Evolutionary conservation across 805 yeast genomes (phyloP), one percentile per base, ranked within the genome.

Genomic region (Huiozyma naganishii): DNA sequence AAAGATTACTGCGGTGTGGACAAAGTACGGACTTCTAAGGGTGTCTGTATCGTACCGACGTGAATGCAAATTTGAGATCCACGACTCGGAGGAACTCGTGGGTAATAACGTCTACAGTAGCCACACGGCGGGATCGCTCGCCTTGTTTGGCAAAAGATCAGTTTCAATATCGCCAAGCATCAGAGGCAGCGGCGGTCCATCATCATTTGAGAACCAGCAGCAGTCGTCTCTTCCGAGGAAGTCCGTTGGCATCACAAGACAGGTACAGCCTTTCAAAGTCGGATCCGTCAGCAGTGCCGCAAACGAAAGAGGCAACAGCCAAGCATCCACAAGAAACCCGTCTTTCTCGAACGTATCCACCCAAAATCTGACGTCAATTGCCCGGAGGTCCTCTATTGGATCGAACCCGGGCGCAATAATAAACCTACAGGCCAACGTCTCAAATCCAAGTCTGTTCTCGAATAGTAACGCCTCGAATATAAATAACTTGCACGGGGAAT

Each of bases 11-110:
- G 86, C 95, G 0, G 76, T 92, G 3, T 70, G 73, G 44, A 86
- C 96, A 0, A 77, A 83, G 6, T 68, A 77, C 39, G 98, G 98
- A 0, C 67, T 80, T 1, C 62, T 90, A 42, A 71, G 77, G 46
- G 73, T 85, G 6, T 77, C 92, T 0, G 92, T 86, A 1, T 81
- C 94, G 1, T 90, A 83, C 55, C 72, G 98, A 45, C 72, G 69
- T 35, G 82, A 87, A 56, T 71, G 78, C 48, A 73, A 76, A 39
- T 90, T 90, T 62, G 66, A 72, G 35, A 66, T 87, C 17, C 45
- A 49, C 36, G 32, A 41, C 39, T 8, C 9, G 9, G 33, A 30
- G n/a, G n/a, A 30, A 11, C 9, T 8, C 11, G n/a, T 11, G 3
- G 33, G 9, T 9, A 30, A 30, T 30, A 30, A 30, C 9, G 33